These are phyloP conservation scores for Rhodotorula sp. DNA, from an alignment of 1,284 basidiomycete genomes.

Conservation along the genomic window DNA sequence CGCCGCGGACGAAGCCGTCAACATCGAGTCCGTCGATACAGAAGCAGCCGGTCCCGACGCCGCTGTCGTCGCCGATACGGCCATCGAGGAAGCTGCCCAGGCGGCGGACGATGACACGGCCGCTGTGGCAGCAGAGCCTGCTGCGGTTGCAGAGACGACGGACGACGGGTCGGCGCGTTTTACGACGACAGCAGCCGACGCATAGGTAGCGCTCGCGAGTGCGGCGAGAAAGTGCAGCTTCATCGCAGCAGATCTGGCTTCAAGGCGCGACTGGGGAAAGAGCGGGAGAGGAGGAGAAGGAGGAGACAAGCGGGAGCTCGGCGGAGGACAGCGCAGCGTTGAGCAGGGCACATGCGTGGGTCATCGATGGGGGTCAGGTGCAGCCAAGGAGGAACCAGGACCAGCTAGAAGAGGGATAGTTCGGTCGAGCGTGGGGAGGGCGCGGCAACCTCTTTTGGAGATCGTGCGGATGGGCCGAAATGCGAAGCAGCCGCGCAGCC, in stretches of 20 bases:
- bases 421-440: not conserved
- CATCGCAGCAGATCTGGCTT: not conserved
- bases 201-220: not conserved
- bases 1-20: not conserved
- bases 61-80: not conserved
- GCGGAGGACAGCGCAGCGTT: no score
- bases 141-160: not conserved
- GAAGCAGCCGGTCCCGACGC: no score
- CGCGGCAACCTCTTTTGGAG: no score
- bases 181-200: not conserved
- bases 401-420: not conserved
- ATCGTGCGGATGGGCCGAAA: no score
- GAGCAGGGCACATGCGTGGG: not conserved
- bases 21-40: not conserved
- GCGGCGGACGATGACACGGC: no score
- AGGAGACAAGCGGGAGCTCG: no score
- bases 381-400: not conserved
- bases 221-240: not conserved
- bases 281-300: not conserved
- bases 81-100: not conserved
- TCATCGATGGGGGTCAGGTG: not conserved
- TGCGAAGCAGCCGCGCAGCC: no score
- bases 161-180: not conserved
- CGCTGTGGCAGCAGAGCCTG: not conserved
- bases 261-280: not conserved